These are phyloP conservation scores for Rhizomucor pusillus DNA, from an alignment of 371 early-diverging fungal species.

Conservation along the genomic window DNA sequence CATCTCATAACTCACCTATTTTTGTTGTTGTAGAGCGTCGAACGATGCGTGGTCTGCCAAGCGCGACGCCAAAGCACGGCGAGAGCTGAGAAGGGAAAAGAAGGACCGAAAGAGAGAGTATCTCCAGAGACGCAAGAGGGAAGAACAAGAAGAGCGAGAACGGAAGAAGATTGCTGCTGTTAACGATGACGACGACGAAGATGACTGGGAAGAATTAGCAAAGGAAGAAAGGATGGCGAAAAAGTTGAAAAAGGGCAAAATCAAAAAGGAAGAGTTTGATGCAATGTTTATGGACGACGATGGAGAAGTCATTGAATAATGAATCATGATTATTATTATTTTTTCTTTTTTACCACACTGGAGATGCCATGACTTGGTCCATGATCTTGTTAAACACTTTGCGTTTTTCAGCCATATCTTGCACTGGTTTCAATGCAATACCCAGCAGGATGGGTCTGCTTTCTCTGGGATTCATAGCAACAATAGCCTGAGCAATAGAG, in stretches of 20 bases:
- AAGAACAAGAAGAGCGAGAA: conserved; percentile 33
- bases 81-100: conserved; percentile 66
- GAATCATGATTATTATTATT: background rate
- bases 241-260: conserved; percentile 51
- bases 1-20: too few relatives aligned
- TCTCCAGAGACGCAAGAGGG: conserved; percentile 35
- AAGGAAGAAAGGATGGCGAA: conserved; percentile 48
- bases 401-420: conserved; percentile 28
- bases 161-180: too few relatives aligned
- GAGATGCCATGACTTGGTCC: conserved; percentile 34
- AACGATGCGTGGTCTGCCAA: conserved; percentile 73
- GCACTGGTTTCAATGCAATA: conserved; percentile 53
- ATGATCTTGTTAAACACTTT: conserved; percentile 37
- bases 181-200: conserved; percentile 26
- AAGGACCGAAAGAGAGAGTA: conserved; percentile 60
- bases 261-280: conserved; percentile 53
- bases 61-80: conserved; percentile 61
- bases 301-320: conserved; percentile 3
- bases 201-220: conserved; percentile 52
- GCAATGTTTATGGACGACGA: conserved; percentile 24
- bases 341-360: conserved; percentile 28
- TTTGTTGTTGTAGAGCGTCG: conserved; percentile 12
- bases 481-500: conserved; percentile 61
- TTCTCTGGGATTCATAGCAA: conserved; percentile 60
- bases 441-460: conserved; percentile 60